Evolutionary conservation across 768 basidiomycete genomes (phyloP), one percentile per base, ranked within the genome.

Genomic region (Rhodosporidiobolus sp.): DNA sequence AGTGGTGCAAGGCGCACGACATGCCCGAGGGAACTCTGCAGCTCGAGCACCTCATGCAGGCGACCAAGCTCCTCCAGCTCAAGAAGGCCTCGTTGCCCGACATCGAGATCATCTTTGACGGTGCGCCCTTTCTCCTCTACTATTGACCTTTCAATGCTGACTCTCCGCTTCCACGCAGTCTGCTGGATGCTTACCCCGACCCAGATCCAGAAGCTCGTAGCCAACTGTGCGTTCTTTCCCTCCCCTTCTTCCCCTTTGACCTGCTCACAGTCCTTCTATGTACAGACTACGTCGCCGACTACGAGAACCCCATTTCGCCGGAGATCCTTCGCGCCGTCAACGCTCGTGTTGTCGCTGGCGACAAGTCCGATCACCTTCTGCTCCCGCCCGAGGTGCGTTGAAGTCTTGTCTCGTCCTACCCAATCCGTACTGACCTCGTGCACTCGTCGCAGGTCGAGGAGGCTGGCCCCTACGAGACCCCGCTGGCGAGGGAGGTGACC

Each of bases 121-220:
- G 62, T 64, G 26, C 49, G 70, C 24, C 7, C 14, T 6, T 19
- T 32, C 22, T 10, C 24, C 22, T 32, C 34, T 17, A 24, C 24
- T 49, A 0, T 9, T 19, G 38, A 1, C 11, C 26, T 32, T 24
- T 43, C 52, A 9, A n/a, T n/a, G n/a, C 56, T 38, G 30, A 52
- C 55, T 9, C 50, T 48, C 8, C 32, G 59, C 3, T 4, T 53
- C 24, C 22, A 7, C 54, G 52, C 73, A 82, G 83, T 99, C 72
- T 98, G 95, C 85, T 98, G 96, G 95, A 98, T 98, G 90, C 85
- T 99, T 56, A 97, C 93, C 74, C 96, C 96, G 3, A 94, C 94
- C 82, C 96, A 99, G 82, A 98, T 99, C 76, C 96, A 98, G 83
- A 90, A 96, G 80, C 94, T 99, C 88, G 97, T 96, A 82, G 92